Percentiles rank a stretch among this genome's conserved stretches.
Evolutionary conservation across 352 stramenopile species (phyloP).

Genomic region (Globisporangium carolinianum): DNA sequence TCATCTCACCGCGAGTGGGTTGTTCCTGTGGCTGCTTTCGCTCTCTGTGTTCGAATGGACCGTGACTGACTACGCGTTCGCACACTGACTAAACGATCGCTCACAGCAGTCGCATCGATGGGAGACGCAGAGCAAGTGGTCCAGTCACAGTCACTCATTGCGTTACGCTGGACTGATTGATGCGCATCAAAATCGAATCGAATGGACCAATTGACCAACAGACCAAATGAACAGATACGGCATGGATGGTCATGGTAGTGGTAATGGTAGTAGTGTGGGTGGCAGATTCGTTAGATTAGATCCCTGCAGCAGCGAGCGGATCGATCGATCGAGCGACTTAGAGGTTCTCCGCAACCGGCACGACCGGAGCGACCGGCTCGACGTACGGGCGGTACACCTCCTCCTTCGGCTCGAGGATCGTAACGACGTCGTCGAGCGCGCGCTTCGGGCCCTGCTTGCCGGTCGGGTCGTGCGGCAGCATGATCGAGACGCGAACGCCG

Average conservation of each 20-base stretch:
- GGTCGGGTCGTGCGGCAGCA: conserved; percentile 97
- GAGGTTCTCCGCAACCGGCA: conserved; percentile 26
- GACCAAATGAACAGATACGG: too few species aligned
- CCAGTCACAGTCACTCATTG: too few species aligned
- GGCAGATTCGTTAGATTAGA: conserved; percentile 16
- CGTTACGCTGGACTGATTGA: too few species aligned
- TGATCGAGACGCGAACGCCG: conserved; percentile 99
- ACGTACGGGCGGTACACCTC: conserved; percentile 85
- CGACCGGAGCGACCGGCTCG: conserved; percentile 51
- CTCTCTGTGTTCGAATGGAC: too few species aligned
- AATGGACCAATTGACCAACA: too few species aligned
- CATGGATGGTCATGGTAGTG: too few species aligned
- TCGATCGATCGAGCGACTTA: conserved; percentile 4
- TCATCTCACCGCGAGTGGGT: background rate
- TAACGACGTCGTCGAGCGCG: conserved; percentile 97
- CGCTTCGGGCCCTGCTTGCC: conserved; percentile 97
- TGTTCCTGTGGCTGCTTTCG: too few species aligned
- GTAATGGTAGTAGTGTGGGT: background rate
- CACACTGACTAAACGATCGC: too few species aligned
- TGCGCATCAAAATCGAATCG: too few species aligned
- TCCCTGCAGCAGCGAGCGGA: background rate
- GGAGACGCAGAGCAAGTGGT: too few species aligned
- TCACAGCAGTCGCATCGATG: too few species aligned
- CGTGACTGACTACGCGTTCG: too few species aligned
- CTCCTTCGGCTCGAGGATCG: conserved; percentile 99